A percentile compares a stretch with the other conserved stretches of the same genome.
Conservation (phyloP, 2,329 filamentous ascomycete species). For the Penicillium janthinellum region DNA sequence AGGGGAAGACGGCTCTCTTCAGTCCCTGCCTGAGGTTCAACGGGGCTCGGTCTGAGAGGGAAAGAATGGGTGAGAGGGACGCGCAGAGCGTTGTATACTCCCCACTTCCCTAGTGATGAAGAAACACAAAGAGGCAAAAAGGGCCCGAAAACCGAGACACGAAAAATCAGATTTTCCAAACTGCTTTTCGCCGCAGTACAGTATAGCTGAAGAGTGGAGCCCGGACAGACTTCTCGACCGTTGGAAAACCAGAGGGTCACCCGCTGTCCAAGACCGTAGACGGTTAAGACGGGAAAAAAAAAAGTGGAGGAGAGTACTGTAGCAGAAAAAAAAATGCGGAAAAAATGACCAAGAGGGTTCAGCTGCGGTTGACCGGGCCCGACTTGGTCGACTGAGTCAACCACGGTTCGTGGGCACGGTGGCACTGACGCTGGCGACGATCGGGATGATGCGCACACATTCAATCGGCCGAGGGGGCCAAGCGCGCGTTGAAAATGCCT, state of each 20-base stretch:
- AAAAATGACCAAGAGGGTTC: conserved; percentile 21
- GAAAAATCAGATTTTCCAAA: background rate
- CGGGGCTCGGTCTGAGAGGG: background rate
- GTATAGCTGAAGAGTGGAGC: conserved; percentile 17
- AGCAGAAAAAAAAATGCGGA: conserved; percentile 18
- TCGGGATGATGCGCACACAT: conserved; percentile 41
- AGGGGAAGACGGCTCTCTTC: background rate
- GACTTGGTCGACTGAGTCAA: conserved; percentile 20
- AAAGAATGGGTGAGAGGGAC: background rate
- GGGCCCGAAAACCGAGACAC: background rate
- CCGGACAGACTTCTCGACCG: conserved; percentile 3
- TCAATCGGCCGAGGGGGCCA: conserved; percentile 13
- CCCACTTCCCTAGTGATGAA: background rate
- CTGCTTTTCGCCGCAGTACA: background rate
- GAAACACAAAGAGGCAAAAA: background rate
- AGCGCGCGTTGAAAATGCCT: background rate
- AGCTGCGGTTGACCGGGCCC: conserved; percentile 21
- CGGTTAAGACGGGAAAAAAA: conserved; percentile 7
- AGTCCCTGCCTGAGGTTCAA: background rate
- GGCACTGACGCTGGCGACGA: conserved; percentile 31
- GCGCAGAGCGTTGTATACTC: background rate
- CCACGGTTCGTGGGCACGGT: conserved; percentile 34
- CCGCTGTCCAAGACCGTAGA: conserved; percentile 3
- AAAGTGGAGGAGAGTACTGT: conserved; percentile 5
- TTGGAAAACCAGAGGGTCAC: conserved; percentile 7